A percentile compares a stretch with the other conserved stretches of the same genome.
Conservation (phyloP, 225 moss, liverwort and hornwort species). For the Anthoceros angustus region DNA sequence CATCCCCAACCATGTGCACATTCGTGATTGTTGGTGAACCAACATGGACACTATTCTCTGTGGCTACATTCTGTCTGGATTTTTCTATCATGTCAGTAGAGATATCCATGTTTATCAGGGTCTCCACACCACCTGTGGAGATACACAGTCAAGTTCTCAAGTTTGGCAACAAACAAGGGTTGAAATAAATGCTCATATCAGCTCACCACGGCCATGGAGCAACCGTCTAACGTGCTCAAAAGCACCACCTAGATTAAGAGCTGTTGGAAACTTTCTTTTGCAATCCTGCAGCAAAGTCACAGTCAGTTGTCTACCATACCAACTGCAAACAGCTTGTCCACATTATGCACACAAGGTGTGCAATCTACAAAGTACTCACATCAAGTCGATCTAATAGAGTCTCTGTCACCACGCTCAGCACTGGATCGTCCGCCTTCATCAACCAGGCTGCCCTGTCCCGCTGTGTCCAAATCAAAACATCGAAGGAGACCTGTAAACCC, state of each 20-base stretch:
- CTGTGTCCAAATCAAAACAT: conserved; percentile 19
- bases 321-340: background rate
- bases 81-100: conserved; percentile 81
- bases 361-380: conserved; percentile 25
- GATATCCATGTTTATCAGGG: conserved; percentile 63
- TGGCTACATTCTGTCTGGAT: conserved; percentile 29
- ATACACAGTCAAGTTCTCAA: conserved; percentile 1
- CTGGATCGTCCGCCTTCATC: conserved; percentile 53
- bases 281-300: conserved; percentile 40
- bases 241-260: conserved; percentile 86
- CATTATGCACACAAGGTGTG: background rate
- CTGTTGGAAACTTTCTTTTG: conserved; percentile 74
- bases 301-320: background rate
- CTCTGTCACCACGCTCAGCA: conserved; percentile 72
- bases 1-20: conserved; percentile 58
- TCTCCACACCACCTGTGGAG: conserved; percentile 57
- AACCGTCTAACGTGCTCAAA: conserved; percentile 67
- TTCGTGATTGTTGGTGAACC: conserved; percentile 23
- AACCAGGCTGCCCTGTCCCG: conserved; percentile 86
- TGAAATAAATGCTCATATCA: background rate
- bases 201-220: conserved; percentile 56
- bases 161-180: background rate
- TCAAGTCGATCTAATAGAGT: conserved; percentile 82
- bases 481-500: background rate
- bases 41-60: conserved; percentile 17